Evolutionary conservation across 495 filamentous ascomycete species (phyloP).

Genomic region (Trichocladium uniseriatum): DNA sequence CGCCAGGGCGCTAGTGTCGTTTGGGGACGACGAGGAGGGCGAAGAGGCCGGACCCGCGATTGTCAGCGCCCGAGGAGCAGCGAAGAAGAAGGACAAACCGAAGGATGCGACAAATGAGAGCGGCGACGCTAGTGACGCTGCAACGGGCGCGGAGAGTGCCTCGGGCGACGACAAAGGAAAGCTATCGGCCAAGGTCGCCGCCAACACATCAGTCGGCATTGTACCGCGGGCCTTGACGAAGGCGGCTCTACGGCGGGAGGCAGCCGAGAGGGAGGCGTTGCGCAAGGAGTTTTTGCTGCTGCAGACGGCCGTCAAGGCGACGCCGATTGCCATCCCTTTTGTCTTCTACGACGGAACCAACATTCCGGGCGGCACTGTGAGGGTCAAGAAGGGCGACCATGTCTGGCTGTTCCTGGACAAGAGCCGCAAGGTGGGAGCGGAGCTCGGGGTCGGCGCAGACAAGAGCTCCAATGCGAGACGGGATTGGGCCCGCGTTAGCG

Average conservation of each 20-base stretch:
- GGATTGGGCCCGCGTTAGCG: conserved; percentile 87
- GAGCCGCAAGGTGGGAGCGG: conserved; percentile 79
- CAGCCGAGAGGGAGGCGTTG: conserved; percentile 68
- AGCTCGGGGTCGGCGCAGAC: conserved; percentile 58
- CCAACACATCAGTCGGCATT: conserved; percentile 57
- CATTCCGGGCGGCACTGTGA: conserved; percentile 71
- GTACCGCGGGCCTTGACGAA: conserved; percentile 81
- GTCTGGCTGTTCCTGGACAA: conserved; percentile 88
- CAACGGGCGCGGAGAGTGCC: background rate
- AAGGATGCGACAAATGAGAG: background rate
- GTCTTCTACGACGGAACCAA: conserved; percentile 98
- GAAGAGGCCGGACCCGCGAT: conserved; percentile 9
- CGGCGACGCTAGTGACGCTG: background rate
- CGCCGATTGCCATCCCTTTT: conserved; percentile 87
- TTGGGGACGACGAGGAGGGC: conserved; percentile 30
- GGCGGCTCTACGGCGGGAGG: conserved; percentile 69
- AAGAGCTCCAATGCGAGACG: conserved; percentile 55
- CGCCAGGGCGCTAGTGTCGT: conserved; percentile 34
- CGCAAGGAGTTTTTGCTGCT: conserved; percentile 75
- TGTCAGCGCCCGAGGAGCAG: conserved; percentile 23
- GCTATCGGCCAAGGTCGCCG: conserved; percentile 40
- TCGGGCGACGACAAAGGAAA: conserved; percentile 3
- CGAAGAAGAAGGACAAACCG: conserved; percentile 35
- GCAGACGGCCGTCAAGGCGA: conserved; percentile 80
- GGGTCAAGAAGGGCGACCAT: conserved; percentile 85